Conservation (phyloP, 352 stramenopile species). For the Pilasporangium apinafurcum region DNA sequence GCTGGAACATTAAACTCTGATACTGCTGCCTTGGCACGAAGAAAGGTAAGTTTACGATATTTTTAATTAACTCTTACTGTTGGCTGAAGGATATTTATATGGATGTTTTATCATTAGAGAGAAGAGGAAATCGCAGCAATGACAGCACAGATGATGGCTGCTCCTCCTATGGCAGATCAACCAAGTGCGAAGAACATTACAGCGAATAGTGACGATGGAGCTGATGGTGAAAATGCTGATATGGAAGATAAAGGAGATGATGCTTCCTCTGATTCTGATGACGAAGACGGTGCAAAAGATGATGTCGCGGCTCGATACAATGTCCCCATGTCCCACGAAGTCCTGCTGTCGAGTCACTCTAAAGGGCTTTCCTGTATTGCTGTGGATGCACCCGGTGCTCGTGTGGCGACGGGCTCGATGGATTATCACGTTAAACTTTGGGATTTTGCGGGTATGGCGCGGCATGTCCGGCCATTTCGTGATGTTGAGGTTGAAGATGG, state of each 20-base stretch:
- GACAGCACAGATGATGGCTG: conserved; percentile 68
- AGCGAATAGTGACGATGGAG: background rate
- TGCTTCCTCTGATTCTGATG: conserved; percentile 9
- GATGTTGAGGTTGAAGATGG: conserved; percentile 78
- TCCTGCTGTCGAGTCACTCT: conserved; percentile 43
- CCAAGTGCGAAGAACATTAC: background rate
- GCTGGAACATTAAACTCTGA: too few relatives aligned
- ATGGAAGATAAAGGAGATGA: conserved; percentile 10
- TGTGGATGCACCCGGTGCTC: conserved; percentile 54
- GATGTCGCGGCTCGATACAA: conserved; percentile 63
- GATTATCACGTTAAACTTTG: conserved; percentile 85
- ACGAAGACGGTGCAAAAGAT: conserved; percentile 27
- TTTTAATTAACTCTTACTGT: background rate
- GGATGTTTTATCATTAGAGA: conserved; percentile 16
- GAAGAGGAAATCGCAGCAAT: conserved; percentile 64
- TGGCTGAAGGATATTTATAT: background rate
- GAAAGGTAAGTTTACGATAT: conserved; percentile 19
- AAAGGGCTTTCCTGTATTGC: conserved; percentile 69
- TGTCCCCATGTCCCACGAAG: conserved; percentile 65
- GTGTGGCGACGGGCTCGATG: conserved; percentile 73
- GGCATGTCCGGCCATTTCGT: conserved; percentile 71
- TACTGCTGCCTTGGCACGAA: conserved; percentile 11
- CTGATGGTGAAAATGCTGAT: background rate
- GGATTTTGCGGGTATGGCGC: conserved; percentile 84
- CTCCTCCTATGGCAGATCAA: conserved; percentile 9